Evolutionary conservation across 129 eudicot species (phyloP).

Genomic region (Tagetes patula): DNA sequence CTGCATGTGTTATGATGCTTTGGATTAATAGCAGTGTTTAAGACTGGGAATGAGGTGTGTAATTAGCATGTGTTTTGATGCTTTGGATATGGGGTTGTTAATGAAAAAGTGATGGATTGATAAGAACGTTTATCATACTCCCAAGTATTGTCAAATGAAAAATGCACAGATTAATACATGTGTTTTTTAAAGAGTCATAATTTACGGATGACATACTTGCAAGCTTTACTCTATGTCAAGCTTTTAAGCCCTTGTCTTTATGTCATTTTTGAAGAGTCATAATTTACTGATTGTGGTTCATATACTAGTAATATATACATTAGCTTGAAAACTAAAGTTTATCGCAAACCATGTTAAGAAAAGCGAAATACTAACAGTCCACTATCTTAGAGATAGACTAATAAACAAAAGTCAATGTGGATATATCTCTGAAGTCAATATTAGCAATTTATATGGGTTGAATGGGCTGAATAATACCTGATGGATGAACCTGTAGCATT

Average conservation of each 20-base stretch:
- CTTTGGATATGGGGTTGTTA: slow-evolving; percentile 7
- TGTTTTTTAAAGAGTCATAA: no score
- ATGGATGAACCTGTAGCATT: slow-evolving; percentile 9
- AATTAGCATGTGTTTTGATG: not conserved
- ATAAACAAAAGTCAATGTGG: not conserved
- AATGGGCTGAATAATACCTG: not conserved
- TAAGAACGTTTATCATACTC: not conserved
- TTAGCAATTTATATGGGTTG: slow-evolving; percentile 11
- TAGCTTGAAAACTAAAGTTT: not conserved
- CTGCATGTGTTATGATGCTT: slow-evolving; percentile 24
- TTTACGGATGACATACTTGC: not conserved
- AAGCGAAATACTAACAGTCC: slow-evolving; percentile 2
- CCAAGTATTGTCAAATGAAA: not conserved
- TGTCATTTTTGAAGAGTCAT: slow-evolving; percentile 2
- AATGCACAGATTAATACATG: not conserved
- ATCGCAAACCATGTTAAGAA: not conserved
- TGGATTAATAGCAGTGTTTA: not conserved
- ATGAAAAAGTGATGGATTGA: slow-evolving; percentile 13
- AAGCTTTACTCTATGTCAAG: not conserved
- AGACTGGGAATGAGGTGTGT: not conserved
- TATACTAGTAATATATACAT: not conserved
- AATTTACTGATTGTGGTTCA: not conserved
- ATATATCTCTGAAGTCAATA: not conserved
- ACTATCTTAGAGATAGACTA: not conserved
- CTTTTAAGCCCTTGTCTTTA: not conserved